Conservation (phyloP, 208 protist genomes). For the Naegleria lovaniensis region DNA sequence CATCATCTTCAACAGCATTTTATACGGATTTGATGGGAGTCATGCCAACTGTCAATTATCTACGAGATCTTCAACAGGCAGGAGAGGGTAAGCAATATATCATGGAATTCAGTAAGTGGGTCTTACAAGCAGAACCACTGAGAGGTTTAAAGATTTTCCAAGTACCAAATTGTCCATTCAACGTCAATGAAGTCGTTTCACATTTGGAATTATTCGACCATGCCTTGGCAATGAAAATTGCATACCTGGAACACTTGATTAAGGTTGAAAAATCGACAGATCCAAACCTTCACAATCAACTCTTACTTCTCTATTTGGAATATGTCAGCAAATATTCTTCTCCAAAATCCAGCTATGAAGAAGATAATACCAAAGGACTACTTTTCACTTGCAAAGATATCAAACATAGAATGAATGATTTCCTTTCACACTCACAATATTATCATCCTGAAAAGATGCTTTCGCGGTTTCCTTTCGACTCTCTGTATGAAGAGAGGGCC, state of each 20-base stretch:
- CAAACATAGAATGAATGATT: not conserved
- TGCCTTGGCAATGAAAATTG: not conserved
- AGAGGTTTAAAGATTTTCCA: slow-evolving; percentile 8
- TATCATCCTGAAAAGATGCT: slow-evolving; percentile 23
- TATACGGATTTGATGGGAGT: not conserved
- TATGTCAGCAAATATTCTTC: not conserved
- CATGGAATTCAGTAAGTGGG: not conserved
- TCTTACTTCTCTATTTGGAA: not conserved
- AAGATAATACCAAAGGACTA: not conserved
- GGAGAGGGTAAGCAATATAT: not conserved
- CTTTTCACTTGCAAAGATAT: not conserved
- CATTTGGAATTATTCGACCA: not conserved
- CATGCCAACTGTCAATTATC: slow-evolving; percentile 19
- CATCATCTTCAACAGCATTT: not conserved
- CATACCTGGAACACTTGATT: slow-evolving; percentile 19
- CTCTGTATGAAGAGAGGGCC: slow-evolving; percentile 19
- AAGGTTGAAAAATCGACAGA: not conserved
- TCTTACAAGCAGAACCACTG: not conserved
- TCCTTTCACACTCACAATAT: not conserved
- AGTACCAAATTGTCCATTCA: not conserved
- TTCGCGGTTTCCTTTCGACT: not conserved
- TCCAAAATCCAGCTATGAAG: not conserved
- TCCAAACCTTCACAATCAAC: slow-evolving; percentile 16
- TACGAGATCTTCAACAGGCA: not conserved
- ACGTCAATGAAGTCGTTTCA: not conserved